Conservation (phyloP, 2,329 filamentous ascomycete genomes). For the Colletotrichum liriopes region DNA sequence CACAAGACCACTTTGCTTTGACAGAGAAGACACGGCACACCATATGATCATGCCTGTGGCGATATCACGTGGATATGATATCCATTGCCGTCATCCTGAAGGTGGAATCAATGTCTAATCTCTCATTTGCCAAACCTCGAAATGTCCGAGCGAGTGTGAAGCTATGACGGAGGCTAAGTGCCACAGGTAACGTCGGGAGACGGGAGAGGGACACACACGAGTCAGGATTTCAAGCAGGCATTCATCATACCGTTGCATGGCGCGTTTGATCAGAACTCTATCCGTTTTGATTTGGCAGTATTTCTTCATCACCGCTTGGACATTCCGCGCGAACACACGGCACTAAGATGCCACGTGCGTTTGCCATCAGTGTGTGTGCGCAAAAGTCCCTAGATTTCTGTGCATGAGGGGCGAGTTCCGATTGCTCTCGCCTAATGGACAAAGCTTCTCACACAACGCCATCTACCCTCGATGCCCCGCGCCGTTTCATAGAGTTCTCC, state of each 20-base stretch:
- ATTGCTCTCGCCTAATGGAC: not conserved
- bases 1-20: not conserved
- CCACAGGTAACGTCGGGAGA: not conserved
- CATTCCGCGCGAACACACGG: conserved; percentile 10
- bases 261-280: conserved; percentile 37
- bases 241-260: conserved; percentile 30
- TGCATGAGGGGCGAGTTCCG: conserved; percentile 13
- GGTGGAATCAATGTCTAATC: not conserved
- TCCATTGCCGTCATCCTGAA: not conserved
- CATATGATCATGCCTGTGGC: not conserved
- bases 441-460: conserved; percentile 16
- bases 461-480: not conserved
- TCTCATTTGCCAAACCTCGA: not conserved
- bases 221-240: conserved; percentile 5
- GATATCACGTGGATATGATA: not conserved
- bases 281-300: conserved; percentile 3
- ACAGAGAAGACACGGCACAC: not conserved
- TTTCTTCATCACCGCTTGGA: conserved; percentile 20
- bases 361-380: not conserved
- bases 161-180: not conserved
- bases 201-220: not conserved
- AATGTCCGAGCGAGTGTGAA: not conserved
- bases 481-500: conserved; percentile 12
- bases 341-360: conserved; percentile 21
- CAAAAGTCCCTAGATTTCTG: conserved; percentile 3